Evolutionary conservation across 345 rosid genomes (phyloP).

Genomic region (Raphanus raphanistrum): DNA sequence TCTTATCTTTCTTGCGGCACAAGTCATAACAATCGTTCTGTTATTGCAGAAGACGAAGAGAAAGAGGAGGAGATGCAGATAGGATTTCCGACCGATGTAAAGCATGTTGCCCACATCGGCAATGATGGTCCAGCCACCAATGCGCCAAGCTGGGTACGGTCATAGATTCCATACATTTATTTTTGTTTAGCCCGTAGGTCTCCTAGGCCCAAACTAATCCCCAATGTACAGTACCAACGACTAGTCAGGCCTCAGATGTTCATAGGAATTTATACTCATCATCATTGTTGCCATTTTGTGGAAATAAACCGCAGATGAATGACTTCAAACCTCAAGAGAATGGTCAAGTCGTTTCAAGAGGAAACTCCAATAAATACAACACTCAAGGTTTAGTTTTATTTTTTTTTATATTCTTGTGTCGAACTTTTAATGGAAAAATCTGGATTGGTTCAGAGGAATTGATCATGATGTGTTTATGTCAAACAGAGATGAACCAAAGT

Average conservation of each 20-base stretch:
- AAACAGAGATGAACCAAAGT: constrained; percentile 22
- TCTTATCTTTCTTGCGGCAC: not conserved
- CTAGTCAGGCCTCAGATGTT: too few relatives aligned
- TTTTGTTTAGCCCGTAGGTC: not conserved
- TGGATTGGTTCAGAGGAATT: not conserved
- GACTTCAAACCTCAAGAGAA: constrained; percentile 38
- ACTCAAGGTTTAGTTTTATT: constrained; percentile 25
- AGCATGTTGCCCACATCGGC: constrained; percentile 97
- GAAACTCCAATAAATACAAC: constrained; percentile 35
- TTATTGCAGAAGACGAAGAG: constrained; percentile 68
- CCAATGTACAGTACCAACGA: too few relatives aligned
- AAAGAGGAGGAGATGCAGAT: constrained; percentile 83
- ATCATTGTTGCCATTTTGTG: not conserved
- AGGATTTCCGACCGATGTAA: constrained; percentile 89
- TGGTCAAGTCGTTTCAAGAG: constrained; percentile 37
- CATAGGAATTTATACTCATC: not conserved
- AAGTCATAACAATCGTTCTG: not conserved
- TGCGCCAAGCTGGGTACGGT: constrained; percentile 62
- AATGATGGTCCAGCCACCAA: constrained; percentile 63
- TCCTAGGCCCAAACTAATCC: too few relatives aligned
- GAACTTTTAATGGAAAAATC: not conserved
- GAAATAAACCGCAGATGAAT: constrained; percentile 30
- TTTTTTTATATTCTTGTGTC: not conserved
- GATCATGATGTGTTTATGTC: not conserved
- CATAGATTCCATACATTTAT: not conserved